Evolutionary conservation across 148 eudicot species (phyloP), one percentile per base, ranked within the genome.

Genomic region (Simmondsia chinensis): DNA sequence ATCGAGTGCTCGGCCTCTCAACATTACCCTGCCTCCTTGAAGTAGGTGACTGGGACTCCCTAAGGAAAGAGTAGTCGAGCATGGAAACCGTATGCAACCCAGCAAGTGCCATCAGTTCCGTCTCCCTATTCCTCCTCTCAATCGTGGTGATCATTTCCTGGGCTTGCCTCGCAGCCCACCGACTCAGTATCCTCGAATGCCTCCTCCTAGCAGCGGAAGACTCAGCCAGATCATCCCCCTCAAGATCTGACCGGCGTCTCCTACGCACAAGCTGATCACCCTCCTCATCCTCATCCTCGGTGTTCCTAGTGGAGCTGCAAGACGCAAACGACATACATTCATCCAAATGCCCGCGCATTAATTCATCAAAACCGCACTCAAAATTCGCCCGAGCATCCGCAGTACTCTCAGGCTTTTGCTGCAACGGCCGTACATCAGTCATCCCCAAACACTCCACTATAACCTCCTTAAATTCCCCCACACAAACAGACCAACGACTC

Each of bases 131-230:
- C 47, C 96, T 59, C 54, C 99, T 82, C 70, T 91, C 99, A 11
- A 91, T 76, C 1, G 99, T 91, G 5, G 99, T 86, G 28, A 91
- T 82, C 99, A 91, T 91, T 52, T 86, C 94, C 48, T 86, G 81
- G 0, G 99, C 97, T 55, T 86, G 95, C 43, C 93, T 69, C 1
- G 97, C 95, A 32, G 99, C 99, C 99, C 94, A 86, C 57, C 83
- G 42, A 38, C 95, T 74, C 71, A 89, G 66, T 33, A 85, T 81
- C 60, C 86, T 52, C 0, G 96, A 86, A 28, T 86, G 99, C 14
- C 87, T 61, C 65, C 96, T 74, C 52, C 99, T 72, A 20, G 99
- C 96, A 21, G 94, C 94, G 49, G 99, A 86, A 28, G 99, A 74
- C 60, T 91, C 99, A 0, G 99, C 96, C 28, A 91, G 68, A 69